A percentile compares a stretch with the other conserved stretches of the same genome.
These are phyloP conservation scores for Sanghuangporus baumii DNA, from an alignment of 1,284 basidiomycete species.

Conservation along the genomic window DNA sequence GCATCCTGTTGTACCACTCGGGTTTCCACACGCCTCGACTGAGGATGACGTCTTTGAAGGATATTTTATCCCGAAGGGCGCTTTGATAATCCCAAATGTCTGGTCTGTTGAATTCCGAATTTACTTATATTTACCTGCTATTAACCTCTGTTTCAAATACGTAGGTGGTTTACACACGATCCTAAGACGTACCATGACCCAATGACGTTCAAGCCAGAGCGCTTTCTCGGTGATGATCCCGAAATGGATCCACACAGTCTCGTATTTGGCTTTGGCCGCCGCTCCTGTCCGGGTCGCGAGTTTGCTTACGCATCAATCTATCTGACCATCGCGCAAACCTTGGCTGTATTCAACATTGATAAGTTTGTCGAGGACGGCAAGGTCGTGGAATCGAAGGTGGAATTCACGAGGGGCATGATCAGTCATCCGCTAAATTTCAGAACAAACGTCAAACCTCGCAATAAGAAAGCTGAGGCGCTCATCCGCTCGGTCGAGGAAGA, in stretches of 20 bases:
- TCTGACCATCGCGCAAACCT: slow-evolving; percentile 18
- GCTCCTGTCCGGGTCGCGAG: slow-evolving; percentile 17
- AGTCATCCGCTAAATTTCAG: slow-evolving; percentile 16
- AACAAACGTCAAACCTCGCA: slow-evolving; percentile 6
- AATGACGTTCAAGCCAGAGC: slow-evolving; percentile 17
- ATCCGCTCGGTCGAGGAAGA: slow-evolving; percentile 14
- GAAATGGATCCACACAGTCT: slow-evolving; percentile 11
- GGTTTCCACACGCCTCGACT: slow-evolving; percentile 16
- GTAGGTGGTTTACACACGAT: slow-evolving; percentile 17
- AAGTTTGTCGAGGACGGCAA: slow-evolving; percentile 14
- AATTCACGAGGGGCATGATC: slow-evolving; percentile 19
- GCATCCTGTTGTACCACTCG: slow-evolving; percentile 26
- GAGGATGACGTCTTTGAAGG: slow-evolving; percentile 18
- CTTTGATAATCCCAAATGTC: slow-evolving; percentile 14
- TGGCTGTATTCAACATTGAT: slow-evolving; percentile 20
- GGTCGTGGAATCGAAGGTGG: slow-evolving; percentile 18
- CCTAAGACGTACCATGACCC: slow-evolving; percentile 15
- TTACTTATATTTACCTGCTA: background rate
- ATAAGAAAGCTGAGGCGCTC: slow-evolving; percentile 12
- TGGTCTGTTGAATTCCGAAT: background rate
- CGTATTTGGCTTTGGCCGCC: slow-evolving; percentile 15
- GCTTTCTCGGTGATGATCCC: slow-evolving; percentile 15
- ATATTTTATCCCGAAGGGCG: slow-evolving; percentile 19
- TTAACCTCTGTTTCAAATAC: background rate
- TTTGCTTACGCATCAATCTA: slow-evolving; percentile 20